Evolutionary conservation across 306 rosid species (phyloP).

Genomic region (Datisca glomerata): DNA sequence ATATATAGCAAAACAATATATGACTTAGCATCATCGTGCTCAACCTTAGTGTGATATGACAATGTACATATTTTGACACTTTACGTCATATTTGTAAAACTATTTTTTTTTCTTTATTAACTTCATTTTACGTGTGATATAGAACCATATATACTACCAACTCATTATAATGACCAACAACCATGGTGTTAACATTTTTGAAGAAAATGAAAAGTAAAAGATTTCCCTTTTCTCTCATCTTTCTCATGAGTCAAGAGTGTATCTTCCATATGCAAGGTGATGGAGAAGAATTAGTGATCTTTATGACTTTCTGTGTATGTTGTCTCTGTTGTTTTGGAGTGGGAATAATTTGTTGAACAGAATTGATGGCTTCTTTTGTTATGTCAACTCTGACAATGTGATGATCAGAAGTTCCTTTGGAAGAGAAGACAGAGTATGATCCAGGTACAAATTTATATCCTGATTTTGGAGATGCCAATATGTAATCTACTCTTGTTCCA

Average conservation of each 20-base stretch:
- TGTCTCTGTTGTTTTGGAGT: constrained; percentile 17
- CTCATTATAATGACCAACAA: no score
- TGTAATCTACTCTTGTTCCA: constrained; percentile 89
- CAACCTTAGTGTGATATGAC: no score
- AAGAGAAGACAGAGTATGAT: constrained; percentile 80
- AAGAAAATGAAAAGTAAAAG: no score
- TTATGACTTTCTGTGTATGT: constrained; percentile 32
- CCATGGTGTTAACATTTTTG: no score
- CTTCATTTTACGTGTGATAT: no score
- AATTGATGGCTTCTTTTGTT: constrained; percentile 18
- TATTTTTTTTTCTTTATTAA: no score
- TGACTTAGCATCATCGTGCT: no score
- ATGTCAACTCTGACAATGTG: constrained; percentile 86
- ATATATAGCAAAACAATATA: no score
- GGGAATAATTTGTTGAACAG: constrained; percentile 19
- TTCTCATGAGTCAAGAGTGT: constrained; percentile 18
- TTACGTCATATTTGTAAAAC: no score
- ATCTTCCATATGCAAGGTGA: constrained; percentile 56
- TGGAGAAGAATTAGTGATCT: constrained; percentile 35
- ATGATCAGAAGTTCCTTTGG: constrained; percentile 97
- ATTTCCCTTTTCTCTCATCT: background rate
- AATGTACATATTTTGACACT: no score
- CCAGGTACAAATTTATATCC: constrained; percentile 68
- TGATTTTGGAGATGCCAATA: constrained; percentile 62
- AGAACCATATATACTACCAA: no score